Evolutionary conservation across 495 filamentous ascomycete genomes (phyloP).

Genomic region (Peziza echinospora): DNA sequence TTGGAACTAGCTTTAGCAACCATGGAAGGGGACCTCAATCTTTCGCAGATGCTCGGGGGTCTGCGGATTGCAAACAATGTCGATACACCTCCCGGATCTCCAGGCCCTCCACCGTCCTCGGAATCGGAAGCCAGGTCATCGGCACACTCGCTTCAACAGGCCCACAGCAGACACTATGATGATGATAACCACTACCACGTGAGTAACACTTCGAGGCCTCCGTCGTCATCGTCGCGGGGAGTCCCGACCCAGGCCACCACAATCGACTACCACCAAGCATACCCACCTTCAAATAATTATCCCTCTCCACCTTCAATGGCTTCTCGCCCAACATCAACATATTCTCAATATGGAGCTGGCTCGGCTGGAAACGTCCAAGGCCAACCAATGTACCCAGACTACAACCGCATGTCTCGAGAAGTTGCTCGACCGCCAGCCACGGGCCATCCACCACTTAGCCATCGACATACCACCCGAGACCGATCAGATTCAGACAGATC

Average conservation of each 20-base stretch:
- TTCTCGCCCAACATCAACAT: neutral
- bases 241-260: constrained; percentile 7
- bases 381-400: constrained; percentile 14
- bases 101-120: constrained; percentile 7
- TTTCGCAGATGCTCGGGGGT: constrained; percentile 81
- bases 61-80: constrained; percentile 94
- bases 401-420: constrained; percentile 18
- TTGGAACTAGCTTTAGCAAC: neutral
- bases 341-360: neutral
- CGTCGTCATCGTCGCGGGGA: constrained; percentile 1
- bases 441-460: constrained; percentile 9
- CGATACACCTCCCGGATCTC: constrained; percentile 30
- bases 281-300: constrained; percentile 29
- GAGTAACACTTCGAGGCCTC: constrained; percentile 1
- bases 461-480: constrained; percentile 12
- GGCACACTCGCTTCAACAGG: constrained; percentile 22
- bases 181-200: constrained; percentile 10
- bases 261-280: neutral
- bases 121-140: constrained; percentile 19
- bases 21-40: constrained; percentile 84
- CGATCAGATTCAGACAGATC: constrained; percentile 19
- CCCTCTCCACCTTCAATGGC: neutral
- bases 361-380: neutral
- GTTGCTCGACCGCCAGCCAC: constrained; percentile 15
- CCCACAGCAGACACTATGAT: constrained; percentile 10